Percentiles rank a stretch among this genome's conserved stretches.
phyloP scores from a whole-genome alignment of 1,139 yeast species.

The Candida tetrigidarum region DNA sequence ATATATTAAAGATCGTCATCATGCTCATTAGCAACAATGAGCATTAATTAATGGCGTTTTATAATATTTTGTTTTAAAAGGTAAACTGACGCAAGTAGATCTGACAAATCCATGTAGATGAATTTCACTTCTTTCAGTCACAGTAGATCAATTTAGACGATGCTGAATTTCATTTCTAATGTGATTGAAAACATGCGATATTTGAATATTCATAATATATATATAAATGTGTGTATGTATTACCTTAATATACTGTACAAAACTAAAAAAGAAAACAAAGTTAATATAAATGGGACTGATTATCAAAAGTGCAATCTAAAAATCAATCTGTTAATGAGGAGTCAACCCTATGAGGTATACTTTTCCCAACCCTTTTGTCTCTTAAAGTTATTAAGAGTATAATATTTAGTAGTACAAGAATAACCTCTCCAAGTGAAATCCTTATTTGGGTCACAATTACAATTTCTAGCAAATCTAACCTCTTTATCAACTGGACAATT shows the following conservation, averaged over 20 bases:
- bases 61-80: too few species aligned
- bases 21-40: too few species aligned
- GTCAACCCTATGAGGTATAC: constrained; percentile 29
- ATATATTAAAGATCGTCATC: too few species aligned
- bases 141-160: neutral
- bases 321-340: neutral
- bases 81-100: too few species aligned
- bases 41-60: neutral
- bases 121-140: too few species aligned
- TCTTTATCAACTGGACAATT: constrained; percentile 75
- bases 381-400: constrained; percentile 59
- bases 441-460: constrained; percentile 71
- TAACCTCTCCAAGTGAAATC: constrained; percentile 90
- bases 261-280: constrained; percentile 1
- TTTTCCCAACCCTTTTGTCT: constrained; percentile 83
- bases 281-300: too few species aligned
- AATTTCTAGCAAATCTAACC: constrained; percentile 55
- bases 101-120: too few species aligned
- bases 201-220: too few species aligned
- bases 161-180: neutral
- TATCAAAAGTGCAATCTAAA: too few species aligned
- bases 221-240: too few species aligned
- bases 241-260: neutral
- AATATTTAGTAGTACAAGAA: constrained; percentile 81
- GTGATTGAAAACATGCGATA: too few species aligned